A percentile compares a stretch with the other conserved stretches of the same genome.
Evolutionary conservation across 371 early-diverging fungal genomes (phyloP).

Genomic region (Apophysomyces variabilis): DNA sequence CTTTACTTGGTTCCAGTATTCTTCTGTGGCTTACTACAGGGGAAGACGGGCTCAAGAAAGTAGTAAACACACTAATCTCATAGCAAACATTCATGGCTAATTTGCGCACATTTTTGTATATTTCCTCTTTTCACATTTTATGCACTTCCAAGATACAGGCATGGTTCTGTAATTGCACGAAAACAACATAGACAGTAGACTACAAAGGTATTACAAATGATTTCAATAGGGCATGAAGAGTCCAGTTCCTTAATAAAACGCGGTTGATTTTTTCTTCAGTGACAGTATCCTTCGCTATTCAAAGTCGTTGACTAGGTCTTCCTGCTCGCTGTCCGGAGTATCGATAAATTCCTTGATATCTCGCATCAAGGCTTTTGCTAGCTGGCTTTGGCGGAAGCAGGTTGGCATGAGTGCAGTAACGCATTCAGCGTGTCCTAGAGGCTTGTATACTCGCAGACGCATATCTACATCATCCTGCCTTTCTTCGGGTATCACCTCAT

Average conservation of each 20-base stretch:
- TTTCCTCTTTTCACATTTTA: neutral
- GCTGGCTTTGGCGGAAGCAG: conserved; percentile 27
- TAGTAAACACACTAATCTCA: neutral
- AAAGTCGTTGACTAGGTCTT: neutral
- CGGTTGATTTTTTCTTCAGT: neutral
- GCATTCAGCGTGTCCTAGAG: conserved; percentile 48
- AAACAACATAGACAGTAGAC: conserved; percentile 9
- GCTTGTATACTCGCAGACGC: conserved; percentile 47
- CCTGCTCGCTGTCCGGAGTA: conserved; percentile 13
- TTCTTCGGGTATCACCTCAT: conserved; percentile 38
- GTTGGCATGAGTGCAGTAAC: conserved; percentile 49
- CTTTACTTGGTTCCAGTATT: neutral
- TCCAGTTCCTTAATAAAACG: neutral
- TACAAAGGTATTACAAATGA: conserved; percentile 3
- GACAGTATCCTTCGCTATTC: conserved; percentile 14
- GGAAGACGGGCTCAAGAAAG: conserved; percentile 1
- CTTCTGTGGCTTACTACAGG: conserved; percentile 2
- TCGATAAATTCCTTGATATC: conserved; percentile 54
- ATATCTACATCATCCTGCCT: conserved; percentile 48
- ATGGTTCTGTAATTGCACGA: neutral
- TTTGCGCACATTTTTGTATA: neutral
- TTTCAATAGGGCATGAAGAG: neutral
- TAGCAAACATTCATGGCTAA: neutral
- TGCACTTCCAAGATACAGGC: neutral
- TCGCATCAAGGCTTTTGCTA: conserved; percentile 34